A percentile compares a stretch with the other conserved stretches of the same genome.
Evolutionary conservation across 139 green algal genomes (phyloP).

Genomic region (Coelastrella sp.): DNA sequence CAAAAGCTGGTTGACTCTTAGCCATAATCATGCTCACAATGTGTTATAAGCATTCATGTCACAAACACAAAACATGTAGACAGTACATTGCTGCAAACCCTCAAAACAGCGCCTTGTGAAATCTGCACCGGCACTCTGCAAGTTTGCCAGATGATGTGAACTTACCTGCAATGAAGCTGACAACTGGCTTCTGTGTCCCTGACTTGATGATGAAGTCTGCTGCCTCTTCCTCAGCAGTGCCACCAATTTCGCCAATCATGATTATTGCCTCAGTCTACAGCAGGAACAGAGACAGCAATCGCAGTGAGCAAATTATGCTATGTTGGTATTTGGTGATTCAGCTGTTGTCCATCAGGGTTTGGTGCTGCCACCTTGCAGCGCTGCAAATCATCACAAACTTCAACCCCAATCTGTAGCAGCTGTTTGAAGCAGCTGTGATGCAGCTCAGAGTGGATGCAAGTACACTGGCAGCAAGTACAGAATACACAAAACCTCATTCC

Average conservation of each 20-base stretch:
- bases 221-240: conserved; percentile 97
- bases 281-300: conserved; percentile 1
- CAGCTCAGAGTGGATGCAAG: too few relatives aligned
- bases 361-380: too few relatives aligned
- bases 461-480: too few relatives aligned
- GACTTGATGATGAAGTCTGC: conserved; percentile 90
- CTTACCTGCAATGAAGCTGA: conserved; percentile 97
- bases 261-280: conserved; percentile 96
- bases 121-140: neutral
- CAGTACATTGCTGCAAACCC: neutral
- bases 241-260: conserved; percentile 99
- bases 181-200: conserved; percentile 96
- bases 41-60: too few relatives aligned
- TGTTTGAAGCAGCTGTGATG: too few relatives aligned
- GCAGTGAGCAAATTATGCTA: neutral
- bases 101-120: neutral
- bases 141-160: neutral
- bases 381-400: too few relatives aligned
- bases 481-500: too few relatives aligned
- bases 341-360: too few relatives aligned
- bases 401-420: too few relatives aligned
- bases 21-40: too few relatives aligned
- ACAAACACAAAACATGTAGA: too few relatives aligned
- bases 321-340: neutral
- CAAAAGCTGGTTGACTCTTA: too few relatives aligned